A percentile compares a stretch with the other conserved stretches of the same genome.
phyloP scores from a whole-genome alignment of 352 stramenopile species.

The Globisporangium polare region DNA sequence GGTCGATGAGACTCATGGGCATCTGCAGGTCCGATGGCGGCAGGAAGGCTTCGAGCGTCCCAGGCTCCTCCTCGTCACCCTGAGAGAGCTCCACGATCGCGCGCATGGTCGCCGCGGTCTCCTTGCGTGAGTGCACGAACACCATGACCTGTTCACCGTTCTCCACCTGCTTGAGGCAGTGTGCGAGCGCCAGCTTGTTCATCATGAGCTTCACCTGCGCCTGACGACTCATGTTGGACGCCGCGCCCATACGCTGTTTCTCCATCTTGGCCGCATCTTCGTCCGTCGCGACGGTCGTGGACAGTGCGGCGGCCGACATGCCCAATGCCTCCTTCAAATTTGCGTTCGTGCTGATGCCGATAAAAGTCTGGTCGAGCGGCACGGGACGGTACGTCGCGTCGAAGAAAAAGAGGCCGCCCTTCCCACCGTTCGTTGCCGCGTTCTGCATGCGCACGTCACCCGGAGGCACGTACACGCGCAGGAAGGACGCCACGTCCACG shows the following conservation, averaged over 20 bases:
- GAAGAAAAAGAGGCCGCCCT: slow-evolving; percentile 97
- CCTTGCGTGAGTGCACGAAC: slow-evolving; percentile 99
- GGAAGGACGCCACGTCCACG: slow-evolving; percentile 96
- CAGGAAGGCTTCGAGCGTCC: slow-evolving; percentile 53
- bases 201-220: slow-evolving; percentile 75
- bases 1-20: slow-evolving; percentile 48
- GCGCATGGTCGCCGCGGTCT: slow-evolving; percentile 94
- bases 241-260: slow-evolving; percentile 23
- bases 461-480: slow-evolving; percentile 89
- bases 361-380: slow-evolving; percentile 98
- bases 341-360: slow-evolving; percentile 90
- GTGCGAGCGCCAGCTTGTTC: slow-evolving; percentile 78
- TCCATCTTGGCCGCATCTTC: slow-evolving; percentile 46
- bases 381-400: slow-evolving; percentile 97
- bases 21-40: slow-evolving; percentile 54
- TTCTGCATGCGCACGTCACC: slow-evolving; percentile 54
- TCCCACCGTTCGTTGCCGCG: slow-evolving; percentile 64
- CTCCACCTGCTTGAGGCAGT: slow-evolving; percentile 65
- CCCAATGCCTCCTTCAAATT: slow-evolving; percentile 63
- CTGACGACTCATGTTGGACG: slow-evolving; percentile 47
- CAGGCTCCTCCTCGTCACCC: slow-evolving; percentile 54
- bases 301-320: slow-evolving; percentile 40
- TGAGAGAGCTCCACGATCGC: slow-evolving; percentile 89
- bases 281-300: slow-evolving; percentile 39
- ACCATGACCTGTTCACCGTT: slow-evolving; percentile 95